Evolutionary conservation across 1,284 basidiomycete species (phyloP).

Genomic region (Marasmius fiardii): DNA sequence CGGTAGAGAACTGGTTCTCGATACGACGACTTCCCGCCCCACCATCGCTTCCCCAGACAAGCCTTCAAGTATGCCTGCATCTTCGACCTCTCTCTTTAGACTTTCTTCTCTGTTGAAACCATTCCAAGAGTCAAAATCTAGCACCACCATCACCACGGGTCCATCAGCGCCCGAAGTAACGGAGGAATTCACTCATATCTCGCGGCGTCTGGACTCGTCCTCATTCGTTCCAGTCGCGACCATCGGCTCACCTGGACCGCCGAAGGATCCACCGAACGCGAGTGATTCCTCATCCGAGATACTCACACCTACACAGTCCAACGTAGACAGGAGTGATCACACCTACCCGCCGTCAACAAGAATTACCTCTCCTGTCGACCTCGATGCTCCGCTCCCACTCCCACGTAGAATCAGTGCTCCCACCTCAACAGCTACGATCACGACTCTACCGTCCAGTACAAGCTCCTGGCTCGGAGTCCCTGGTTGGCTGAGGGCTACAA

Average conservation of each 20-base stretch:
- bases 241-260: constrained; percentile 28
- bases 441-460: background rate
- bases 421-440: background rate
- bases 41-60: constrained; percentile 21
- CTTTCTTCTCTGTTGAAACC: constrained; percentile 62
- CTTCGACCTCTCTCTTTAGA: constrained; percentile 46
- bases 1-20: constrained; percentile 49
- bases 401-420: constrained; percentile 23
- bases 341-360: constrained; percentile 73
- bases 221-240: constrained; percentile 63
- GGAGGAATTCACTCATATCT: constrained; percentile 72
- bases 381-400: constrained; percentile 15
- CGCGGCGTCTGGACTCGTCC: constrained; percentile 44
- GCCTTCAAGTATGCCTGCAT: constrained; percentile 19
- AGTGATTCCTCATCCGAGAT: constrained; percentile 18
- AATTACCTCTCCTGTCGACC: constrained; percentile 31
- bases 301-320: constrained; percentile 26
- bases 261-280: constrained; percentile 11
- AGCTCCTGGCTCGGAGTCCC: constrained; percentile 66
- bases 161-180: constrained; percentile 30
- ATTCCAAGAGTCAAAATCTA: constrained; percentile 49
- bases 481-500: constrained; percentile 64
- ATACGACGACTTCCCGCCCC: constrained; percentile 57
- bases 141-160: constrained; percentile 26
- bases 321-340: constrained; percentile 43